These are phyloP conservation scores for Hypoxylon sp. DNA, from an alignment of 2,329 filamentous ascomycete species.

Conservation along the genomic window DNA sequence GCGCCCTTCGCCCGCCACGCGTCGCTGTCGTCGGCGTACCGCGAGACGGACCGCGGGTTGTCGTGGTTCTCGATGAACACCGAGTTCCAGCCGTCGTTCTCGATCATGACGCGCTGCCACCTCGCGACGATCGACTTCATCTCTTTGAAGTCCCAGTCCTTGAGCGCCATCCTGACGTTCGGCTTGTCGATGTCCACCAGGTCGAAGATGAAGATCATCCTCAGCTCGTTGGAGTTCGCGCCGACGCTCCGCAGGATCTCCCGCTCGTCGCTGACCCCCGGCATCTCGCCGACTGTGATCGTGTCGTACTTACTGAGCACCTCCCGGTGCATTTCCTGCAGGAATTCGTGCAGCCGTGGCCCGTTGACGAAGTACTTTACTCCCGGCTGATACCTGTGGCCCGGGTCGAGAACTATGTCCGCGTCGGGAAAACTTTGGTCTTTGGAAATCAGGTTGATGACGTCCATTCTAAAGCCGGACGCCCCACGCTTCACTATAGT, in stretches of 20 bases:
- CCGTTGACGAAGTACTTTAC: constrained; percentile 74
- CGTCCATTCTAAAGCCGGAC: constrained; percentile 80
- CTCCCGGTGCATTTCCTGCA: constrained; percentile 72
- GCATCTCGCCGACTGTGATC: constrained; percentile 79
- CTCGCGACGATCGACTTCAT: constrained; percentile 56
- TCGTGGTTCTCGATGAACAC: constrained; percentile 76
- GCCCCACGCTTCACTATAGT: constrained; percentile 71
- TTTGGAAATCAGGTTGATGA: constrained; percentile 80
- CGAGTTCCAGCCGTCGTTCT: constrained; percentile 70
- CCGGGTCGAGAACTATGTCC: constrained; percentile 61
- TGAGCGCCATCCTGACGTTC: constrained; percentile 58
- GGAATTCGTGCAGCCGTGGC: constrained; percentile 75
- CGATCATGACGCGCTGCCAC: constrained; percentile 61
- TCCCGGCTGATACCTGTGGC: constrained; percentile 64
- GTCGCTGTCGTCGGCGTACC: constrained; percentile 64
- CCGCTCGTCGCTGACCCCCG: constrained; percentile 68
- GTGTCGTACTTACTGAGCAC: constrained; percentile 71
- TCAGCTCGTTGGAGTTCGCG: constrained; percentile 68
- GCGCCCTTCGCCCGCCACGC: constrained; percentile 62
- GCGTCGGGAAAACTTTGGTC: constrained; percentile 69
- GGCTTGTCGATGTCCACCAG: constrained; percentile 71
- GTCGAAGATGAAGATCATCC: constrained; percentile 78
- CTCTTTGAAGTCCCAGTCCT: constrained; percentile 59
- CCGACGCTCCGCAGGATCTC: constrained; percentile 72
- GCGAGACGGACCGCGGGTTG: constrained; percentile 68